Conservation (phyloP, 371 early-diverging fungal genomes). For the Mortierella sp. region DNA sequence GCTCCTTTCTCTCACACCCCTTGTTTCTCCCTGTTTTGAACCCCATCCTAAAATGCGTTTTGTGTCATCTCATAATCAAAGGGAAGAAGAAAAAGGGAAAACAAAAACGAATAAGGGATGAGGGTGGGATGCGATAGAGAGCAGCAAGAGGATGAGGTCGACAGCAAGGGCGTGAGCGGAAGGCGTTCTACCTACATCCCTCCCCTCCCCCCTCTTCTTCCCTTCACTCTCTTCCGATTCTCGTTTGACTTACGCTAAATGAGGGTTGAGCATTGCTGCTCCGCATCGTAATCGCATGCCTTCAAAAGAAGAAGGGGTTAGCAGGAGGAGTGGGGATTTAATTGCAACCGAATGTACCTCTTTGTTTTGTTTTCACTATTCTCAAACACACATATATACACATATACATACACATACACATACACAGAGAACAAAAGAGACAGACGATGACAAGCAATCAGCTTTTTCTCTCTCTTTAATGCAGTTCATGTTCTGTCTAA, state of each 20-base stretch:
- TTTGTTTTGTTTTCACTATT: neutral
- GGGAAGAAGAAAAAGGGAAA: conserved; percentile 3
- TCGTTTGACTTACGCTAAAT: neutral
- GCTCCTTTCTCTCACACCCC: conserved; percentile 36
- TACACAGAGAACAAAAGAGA: neutral
- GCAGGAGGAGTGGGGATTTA: neutral
- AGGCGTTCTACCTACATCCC: conserved; percentile 1
- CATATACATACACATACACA: neutral
- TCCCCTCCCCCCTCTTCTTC: neutral
- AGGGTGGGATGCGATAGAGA: neutral
- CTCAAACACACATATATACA: neutral
- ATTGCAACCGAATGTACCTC: neutral
- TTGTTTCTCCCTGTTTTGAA: conserved; percentile 43
- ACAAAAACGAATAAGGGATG: conserved; percentile 1
- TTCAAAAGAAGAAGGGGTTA: neutral
- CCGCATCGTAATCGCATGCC: neutral
- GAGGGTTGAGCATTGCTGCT: neutral
- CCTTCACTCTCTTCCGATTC: neutral
- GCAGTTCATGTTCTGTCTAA: neutral
- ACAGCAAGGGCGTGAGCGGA: conserved; percentile 9
- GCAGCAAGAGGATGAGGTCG: neutral
- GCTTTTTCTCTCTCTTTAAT: neutral
- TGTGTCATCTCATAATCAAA: conserved; percentile 52
- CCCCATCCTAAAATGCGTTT: conserved; percentile 28
- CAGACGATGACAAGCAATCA: neutral